Base-by-base conservation (phyloP, 2,329 filamentous ascomycete species). In the Sarocladiaceae sp. region DNA sequence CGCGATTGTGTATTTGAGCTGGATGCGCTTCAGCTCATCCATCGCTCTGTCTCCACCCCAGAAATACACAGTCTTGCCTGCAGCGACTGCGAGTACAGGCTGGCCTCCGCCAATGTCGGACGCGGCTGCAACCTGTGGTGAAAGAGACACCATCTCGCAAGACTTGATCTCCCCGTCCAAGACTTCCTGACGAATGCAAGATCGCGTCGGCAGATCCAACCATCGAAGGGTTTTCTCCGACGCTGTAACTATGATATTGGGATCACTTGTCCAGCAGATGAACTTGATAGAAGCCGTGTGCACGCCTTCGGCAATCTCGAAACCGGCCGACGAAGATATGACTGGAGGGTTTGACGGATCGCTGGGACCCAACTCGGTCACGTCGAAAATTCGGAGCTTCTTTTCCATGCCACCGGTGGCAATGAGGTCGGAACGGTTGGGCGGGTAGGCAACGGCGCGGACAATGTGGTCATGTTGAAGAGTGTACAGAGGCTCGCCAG, bases 351-450 rank as follows among this genome's bases (percentile, higher is more conserved):
- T 55, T 27, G 63, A 66, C 9, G 62, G 49, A 53, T 62, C 53
- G 31, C 67, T 55, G 47, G 69, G 61, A 11, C 67, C 66, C 32
- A 76, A 71, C 48, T 82, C 79, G 13, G 80, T 80, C 13, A 98
- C 72, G 56, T 97, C 91, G 59, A 93, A 98, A 50, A 98, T 84
- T 44, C 91, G 87, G 43, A 98, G 77, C 66, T 93, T 96, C 75
- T 96, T 97, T 68, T 98, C 93, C 70, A 87, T 87, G 20, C 93
- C 93, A 26, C 91, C 93, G 0, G 93, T 97, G 5, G 91, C 93
- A 21, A 98, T 73, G 45, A 95, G 82, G n/a, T 86, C 85, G 18
- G 82, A 82, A 44, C 82, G 78, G 54, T 91, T 85, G 33, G 85
- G 81, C 2, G 88, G 85, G 56, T 96, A 97, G 10, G 93, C 89